Conservation (phyloP, 306 rosid genomes). For the Prunus fruticosa region DNA sequence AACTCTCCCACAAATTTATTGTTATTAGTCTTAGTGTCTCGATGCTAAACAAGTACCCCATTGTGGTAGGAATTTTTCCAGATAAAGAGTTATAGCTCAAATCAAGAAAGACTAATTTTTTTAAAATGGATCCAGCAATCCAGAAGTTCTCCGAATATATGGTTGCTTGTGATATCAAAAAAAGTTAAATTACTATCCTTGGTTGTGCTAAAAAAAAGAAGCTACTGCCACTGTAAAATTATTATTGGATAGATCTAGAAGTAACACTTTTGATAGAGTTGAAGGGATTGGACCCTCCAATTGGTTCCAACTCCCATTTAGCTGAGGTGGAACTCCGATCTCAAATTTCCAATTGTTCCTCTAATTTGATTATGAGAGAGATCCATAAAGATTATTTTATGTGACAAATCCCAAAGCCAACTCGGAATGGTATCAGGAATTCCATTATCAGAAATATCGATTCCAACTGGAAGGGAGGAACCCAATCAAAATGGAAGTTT, state of each 20-base stretch:
- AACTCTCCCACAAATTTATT: conserved; percentile 3
- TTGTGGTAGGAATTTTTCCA: conserved; percentile 7
- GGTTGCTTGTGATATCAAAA: conserved; percentile 4
- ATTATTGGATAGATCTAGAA: conserved; percentile 13
- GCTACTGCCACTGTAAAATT: neutral
- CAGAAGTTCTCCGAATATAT: neutral
- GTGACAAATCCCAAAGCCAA: neutral
- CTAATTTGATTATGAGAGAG: neutral
- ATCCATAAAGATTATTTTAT: neutral
- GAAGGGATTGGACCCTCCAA: neutral
- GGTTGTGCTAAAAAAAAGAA: neutral
- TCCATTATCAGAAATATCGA: neutral
- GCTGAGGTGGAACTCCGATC: neutral
- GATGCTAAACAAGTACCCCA: neutral
- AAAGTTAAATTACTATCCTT: neutral
- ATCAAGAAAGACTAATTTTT: neutral
- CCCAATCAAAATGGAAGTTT: no score
- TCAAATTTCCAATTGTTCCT: neutral
- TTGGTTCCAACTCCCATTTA: conserved; percentile 1
- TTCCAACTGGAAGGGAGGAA: neutral
- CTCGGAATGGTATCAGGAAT: neutral
- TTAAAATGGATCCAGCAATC: neutral
- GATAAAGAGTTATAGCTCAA: neutral
- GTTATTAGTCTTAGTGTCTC: neutral
- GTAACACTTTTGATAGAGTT: neutral